Evolutionary conservation across 1,139 yeast species (phyloP).

Genomic region (Pichia sp.): DNA sequence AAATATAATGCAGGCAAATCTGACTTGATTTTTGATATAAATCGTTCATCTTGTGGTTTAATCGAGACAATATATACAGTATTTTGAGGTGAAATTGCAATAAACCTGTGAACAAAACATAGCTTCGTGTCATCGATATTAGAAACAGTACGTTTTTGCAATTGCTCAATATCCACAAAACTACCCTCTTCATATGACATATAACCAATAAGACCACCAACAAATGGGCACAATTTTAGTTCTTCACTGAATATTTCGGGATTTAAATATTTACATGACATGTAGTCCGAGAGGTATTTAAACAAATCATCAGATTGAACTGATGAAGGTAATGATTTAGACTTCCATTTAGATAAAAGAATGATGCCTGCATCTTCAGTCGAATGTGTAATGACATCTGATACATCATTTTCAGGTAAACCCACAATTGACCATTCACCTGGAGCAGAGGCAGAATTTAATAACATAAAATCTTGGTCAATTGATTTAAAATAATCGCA

Average conservation of each 20-base stretch:
- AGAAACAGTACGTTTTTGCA: constrained; percentile 31
- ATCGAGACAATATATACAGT: constrained; percentile 50
- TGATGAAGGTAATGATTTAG: background rate
- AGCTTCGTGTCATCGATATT: constrained; percentile 67
- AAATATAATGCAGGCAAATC: background rate
- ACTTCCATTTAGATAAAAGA: constrained; percentile 23
- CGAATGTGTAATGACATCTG: constrained; percentile 65
- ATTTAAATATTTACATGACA: constrained; percentile 31
- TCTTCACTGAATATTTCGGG: constrained; percentile 23
- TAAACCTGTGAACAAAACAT: constrained; percentile 61
- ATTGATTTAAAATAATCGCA: constrained; percentile 36
- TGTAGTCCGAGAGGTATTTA: constrained; percentile 44
- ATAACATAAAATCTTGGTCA: constrained; percentile 44
- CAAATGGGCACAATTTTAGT: constrained; percentile 51
- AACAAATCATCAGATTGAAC: constrained; percentile 33
- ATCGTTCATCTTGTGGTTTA: constrained; percentile 32
- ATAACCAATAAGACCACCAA: constrained; percentile 85
- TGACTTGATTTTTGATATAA: constrained; percentile 30
- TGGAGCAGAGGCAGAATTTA: constrained; percentile 72
- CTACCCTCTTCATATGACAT: constrained; percentile 83
- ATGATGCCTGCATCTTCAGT: constrained; percentile 29
- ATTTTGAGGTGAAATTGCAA: constrained; percentile 43
- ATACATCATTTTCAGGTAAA: constrained; percentile 45
- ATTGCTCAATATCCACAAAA: constrained; percentile 33
- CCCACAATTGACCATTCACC: constrained; percentile 90